A percentile compares a stretch with the other conserved stretches of the same genome.
Conservation (phyloP, 352 stramenopile species). For the Pythium myriotylum region DNA sequence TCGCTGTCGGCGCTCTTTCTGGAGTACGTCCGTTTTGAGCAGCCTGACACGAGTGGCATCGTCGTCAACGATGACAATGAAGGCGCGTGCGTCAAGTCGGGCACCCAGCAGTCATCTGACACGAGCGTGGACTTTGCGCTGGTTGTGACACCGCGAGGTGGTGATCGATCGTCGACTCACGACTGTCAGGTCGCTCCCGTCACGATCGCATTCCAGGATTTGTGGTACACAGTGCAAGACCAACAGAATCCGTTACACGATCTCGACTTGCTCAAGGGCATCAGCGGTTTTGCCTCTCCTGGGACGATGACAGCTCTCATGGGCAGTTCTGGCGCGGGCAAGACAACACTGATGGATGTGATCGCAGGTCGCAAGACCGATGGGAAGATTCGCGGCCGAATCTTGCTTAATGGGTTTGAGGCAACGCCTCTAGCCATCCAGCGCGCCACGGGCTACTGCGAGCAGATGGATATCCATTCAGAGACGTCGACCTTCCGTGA, state of each 20-base stretch:
- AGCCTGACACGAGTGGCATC: background rate
- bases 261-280: slow-evolving; percentile 54
- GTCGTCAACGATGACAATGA: background rate
- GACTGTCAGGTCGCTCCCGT: slow-evolving; percentile 16
- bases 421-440: slow-evolving; percentile 46
- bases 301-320: slow-evolving; percentile 66
- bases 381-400: slow-evolving; percentile 81
- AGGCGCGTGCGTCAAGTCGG: background rate
- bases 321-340: slow-evolving; percentile 77
- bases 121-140: background rate
- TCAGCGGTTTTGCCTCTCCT: slow-evolving; percentile 53
- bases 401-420: slow-evolving; percentile 91
- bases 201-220: slow-evolving; percentile 42
- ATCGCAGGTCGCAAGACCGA: slow-evolving; percentile 92
- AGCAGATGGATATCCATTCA: slow-evolving; percentile 88
- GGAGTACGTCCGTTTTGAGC: slow-evolving; percentile 25
- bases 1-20: slow-evolving; percentile 21
- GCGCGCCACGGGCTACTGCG: slow-evolving; percentile 44
- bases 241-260: slow-evolving; percentile 25
- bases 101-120: too few relatives aligned
- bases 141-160: background rate
- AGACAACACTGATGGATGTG: slow-evolving; percentile 95
- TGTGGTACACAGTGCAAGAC: slow-evolving; percentile 43
- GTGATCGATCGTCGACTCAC: background rate
- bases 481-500: slow-evolving; percentile 90